Evolutionary conservation across 208 protist genomes (phyloP).

Genomic region (Leishmania tropica): DNA sequence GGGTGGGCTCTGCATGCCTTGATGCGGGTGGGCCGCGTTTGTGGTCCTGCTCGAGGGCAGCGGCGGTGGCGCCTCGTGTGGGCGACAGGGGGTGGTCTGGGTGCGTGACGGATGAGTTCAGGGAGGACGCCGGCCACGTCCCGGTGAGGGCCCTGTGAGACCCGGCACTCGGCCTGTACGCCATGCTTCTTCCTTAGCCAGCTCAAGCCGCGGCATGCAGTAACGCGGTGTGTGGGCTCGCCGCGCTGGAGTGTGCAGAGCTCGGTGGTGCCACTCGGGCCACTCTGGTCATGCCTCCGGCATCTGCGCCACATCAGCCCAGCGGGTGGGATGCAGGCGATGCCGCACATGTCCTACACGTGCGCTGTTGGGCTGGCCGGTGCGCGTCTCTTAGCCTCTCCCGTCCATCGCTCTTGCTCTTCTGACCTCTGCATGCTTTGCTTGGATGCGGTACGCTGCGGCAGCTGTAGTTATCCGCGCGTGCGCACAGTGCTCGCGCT

Average conservation of each 20-base stretch:
- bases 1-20: not conserved
- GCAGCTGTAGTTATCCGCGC: not conserved
- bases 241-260: too few species aligned
- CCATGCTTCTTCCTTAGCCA: too few species aligned
- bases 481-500: not conserved
- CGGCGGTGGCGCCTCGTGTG: not conserved
- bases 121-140: not conserved
- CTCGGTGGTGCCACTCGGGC: too few species aligned
- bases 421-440: not conserved
- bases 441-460: not conserved
- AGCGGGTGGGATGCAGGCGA: not conserved
- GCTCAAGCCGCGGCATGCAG: too few species aligned
- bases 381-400: not conserved
- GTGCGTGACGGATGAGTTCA: too few species aligned
- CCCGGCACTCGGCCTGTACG: too few species aligned
- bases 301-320: not conserved
- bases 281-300: too few species aligned
- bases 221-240: too few species aligned
- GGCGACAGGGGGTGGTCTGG: too few species aligned
- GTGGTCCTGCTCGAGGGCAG: not conserved
- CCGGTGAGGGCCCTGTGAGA: too few species aligned
- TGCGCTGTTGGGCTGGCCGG: not conserved
- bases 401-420: not conserved
- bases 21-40: not conserved
- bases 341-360: not conserved